These are phyloP conservation scores for Decorospora gaudefroyi DNA, from an alignment of 2,329 filamentous ascomycete genomes.

Conservation along the genomic window DNA sequence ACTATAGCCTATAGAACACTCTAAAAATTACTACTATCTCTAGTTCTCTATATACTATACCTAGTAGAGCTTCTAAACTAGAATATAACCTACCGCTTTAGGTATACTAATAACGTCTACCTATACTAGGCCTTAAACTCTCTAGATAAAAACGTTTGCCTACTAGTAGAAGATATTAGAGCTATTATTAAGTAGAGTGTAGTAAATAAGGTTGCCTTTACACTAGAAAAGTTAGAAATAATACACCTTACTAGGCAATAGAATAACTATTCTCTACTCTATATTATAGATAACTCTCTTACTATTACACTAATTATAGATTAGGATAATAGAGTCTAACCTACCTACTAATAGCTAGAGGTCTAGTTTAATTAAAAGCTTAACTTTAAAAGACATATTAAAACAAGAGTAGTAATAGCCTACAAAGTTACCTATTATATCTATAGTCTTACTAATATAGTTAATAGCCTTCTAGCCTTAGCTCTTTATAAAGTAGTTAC, in stretches of 20 bases:
- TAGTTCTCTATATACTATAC: constrained; percentile 4
- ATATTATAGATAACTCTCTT: not conserved
- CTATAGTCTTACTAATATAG: constrained; percentile 4
- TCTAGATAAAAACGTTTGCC: constrained; percentile 3
- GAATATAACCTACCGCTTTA: not conserved
- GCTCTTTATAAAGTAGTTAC: constrained; percentile 10
- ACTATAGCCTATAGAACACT: constrained; percentile 2
- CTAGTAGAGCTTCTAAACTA: constrained; percentile 4
- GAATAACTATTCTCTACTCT: not conserved
- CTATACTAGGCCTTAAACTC: not conserved
- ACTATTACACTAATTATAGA: not conserved
- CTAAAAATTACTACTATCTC: constrained; percentile 2
- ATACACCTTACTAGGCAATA: constrained; percentile 10
- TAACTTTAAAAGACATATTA: not conserved
- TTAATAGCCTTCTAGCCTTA: not conserved
- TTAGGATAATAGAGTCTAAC: not conserved
- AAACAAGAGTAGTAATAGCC: not conserved
- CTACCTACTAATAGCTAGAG: not conserved
- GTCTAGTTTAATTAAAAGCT: not conserved
- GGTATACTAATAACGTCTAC: not conserved
- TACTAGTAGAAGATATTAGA: constrained; percentile 4
- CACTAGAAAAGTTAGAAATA: constrained; percentile 13
- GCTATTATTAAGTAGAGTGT: constrained; percentile 1
- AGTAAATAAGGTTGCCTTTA: constrained; percentile 11
- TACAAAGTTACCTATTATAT: not conserved